These are phyloP conservation scores for Petunia axillaris DNA, from an alignment of 257 asterid genomes.

Conservation along the genomic window DNA sequence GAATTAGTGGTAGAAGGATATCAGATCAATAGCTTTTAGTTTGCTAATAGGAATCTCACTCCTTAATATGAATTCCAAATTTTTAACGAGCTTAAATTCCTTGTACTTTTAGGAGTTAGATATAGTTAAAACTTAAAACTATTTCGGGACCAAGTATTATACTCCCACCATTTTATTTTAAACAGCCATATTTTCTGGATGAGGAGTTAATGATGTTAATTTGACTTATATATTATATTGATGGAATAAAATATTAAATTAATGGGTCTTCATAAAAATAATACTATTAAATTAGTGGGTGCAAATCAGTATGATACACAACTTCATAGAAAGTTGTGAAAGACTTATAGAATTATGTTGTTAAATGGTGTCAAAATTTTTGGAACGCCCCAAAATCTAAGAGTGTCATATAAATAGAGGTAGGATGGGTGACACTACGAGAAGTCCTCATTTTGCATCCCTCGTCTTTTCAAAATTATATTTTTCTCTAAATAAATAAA, in stretches of 20 bases:
- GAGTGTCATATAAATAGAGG: slow-evolving; percentile 6
- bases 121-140: not conserved
- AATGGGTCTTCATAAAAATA: too few species aligned
- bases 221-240: not conserved
- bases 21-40: slow-evolving; percentile 9
- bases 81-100: not conserved
- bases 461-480: too few species aligned
- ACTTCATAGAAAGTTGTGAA: not conserved
- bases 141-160: not conserved
- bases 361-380: not conserved
- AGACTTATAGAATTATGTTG: not conserved
- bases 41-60: slow-evolving; percentile 7
- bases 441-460: too few species aligned
- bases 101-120: slow-evolving; percentile 7
- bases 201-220: not conserved
- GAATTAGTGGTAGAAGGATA: not conserved
- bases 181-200: not conserved
- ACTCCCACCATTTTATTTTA: not conserved
- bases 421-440: too few species aligned
- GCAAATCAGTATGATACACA: slow-evolving; percentile 7
- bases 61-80: not conserved
- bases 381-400: not conserved
- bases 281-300: not conserved
- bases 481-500: too few species aligned
- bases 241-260: not conserved